Conservation (phyloP, 768 basidiomycete genomes). For the Tubosaeta sp. region DNA sequence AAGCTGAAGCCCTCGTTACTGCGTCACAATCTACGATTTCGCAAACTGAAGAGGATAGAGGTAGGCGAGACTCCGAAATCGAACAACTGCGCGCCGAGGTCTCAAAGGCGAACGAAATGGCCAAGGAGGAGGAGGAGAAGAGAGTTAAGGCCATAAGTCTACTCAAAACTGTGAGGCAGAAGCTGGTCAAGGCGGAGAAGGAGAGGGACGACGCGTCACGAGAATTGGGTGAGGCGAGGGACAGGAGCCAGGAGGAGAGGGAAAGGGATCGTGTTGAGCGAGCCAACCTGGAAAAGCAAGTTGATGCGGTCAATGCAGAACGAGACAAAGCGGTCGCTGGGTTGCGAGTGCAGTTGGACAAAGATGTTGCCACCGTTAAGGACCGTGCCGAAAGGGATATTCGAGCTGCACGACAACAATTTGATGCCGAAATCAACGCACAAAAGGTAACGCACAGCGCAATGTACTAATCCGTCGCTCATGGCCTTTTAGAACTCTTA, state of each 20-base stretch:
- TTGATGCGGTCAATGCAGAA: constrained; percentile 57
- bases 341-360: constrained; percentile 67
- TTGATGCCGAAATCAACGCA: constrained; percentile 71
- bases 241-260: constrained; percentile 49
- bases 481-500: constrained; percentile 52
- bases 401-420: constrained; percentile 58
- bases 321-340: constrained; percentile 58
- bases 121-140: constrained; percentile 97
- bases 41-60: constrained; percentile 45
- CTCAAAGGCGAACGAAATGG: constrained; percentile 51
- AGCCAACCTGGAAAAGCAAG: constrained; percentile 54
- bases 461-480: constrained; percentile 7
- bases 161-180: constrained; percentile 93
- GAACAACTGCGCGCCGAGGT: constrained; percentile 61
- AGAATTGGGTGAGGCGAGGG: constrained; percentile 49
- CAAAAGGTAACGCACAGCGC: constrained; percentile 51
- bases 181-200: constrained; percentile 95
- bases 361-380: constrained; percentile 54
- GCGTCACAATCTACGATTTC: constrained; percentile 49
- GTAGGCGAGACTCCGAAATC: constrained; percentile 52
- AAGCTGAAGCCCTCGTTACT: constrained; percentile 65
- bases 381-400: constrained; percentile 77
- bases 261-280: constrained; percentile 45
- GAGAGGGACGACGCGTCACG: constrained; percentile 77
- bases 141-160: constrained; percentile 89